A percentile compares a stretch with the other conserved stretches of the same genome.
Conservation (phyloP, 495 filamentous ascomycete species). For the Talaromyces borbonicus region DNA sequence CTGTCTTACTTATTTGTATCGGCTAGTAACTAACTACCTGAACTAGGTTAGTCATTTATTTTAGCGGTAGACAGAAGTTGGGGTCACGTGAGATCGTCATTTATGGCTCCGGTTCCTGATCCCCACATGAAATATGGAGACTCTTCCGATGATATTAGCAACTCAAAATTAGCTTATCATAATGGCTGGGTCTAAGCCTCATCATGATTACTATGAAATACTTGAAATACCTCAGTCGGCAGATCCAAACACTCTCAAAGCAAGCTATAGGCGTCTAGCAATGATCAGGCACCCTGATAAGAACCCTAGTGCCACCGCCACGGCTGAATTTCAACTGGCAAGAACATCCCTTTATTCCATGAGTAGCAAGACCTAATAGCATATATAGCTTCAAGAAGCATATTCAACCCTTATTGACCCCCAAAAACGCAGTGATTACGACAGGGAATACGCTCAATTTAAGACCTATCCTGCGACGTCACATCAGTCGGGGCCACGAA, state of each 20-base stretch:
- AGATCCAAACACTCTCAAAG: not conserved
- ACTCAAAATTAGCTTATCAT: conserved; percentile 3
- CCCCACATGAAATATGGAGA: too few species aligned
- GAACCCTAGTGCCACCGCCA: not conserved
- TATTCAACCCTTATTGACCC: conserved; percentile 2
- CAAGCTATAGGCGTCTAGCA: conserved; percentile 3
- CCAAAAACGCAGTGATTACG: not conserved
- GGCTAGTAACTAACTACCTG: too few species aligned
- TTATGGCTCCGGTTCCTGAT: too few species aligned
- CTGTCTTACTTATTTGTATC: too few species aligned
- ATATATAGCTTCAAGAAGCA: conserved; percentile 1
- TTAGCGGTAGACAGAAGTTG: too few species aligned
- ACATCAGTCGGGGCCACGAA: too few species aligned
- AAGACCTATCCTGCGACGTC: too few species aligned
- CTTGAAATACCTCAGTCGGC: conserved; percentile 1
- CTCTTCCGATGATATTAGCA: too few species aligned
- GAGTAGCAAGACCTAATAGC: not conserved
- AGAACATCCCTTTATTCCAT: not conserved
- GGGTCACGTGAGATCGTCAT: too few species aligned
- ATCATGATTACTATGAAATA: conserved; percentile 1
- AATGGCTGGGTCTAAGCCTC: conserved; percentile 1
- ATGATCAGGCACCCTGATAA: not conserved
- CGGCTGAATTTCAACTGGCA: conserved; percentile 1
- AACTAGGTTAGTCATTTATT: too few species aligned
- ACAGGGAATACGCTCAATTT: not conserved